Percentiles rank a stretch among this genome's conserved stretches.
These are phyloP conservation scores for Populus hybrid DNA, from an alignment of 441 rosid species.

Conservation along the genomic window DNA sequence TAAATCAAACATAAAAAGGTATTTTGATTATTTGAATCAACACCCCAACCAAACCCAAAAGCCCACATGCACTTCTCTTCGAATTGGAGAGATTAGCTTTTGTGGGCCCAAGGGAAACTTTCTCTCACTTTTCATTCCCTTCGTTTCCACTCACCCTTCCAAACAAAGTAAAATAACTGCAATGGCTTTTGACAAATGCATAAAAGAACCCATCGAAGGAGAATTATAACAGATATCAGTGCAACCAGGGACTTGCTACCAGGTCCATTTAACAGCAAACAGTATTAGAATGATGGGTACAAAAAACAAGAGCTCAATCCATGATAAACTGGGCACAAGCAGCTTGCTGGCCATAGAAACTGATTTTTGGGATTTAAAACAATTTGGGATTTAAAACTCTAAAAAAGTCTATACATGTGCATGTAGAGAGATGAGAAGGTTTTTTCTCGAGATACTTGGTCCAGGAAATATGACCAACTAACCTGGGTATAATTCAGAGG, in stretches of 20 bases:
- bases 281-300: not conserved
- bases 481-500: conserved; percentile 97
- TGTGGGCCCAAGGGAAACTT: too few relatives aligned
- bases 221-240: not conserved
- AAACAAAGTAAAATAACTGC: not conserved
- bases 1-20: too few relatives aligned
- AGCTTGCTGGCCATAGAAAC: too few relatives aligned
- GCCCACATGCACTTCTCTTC: too few relatives aligned
- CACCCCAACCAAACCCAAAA: too few relatives aligned
- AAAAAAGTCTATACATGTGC: not conserved
- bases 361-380: too few relatives aligned
- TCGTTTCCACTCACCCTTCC: not conserved
- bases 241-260: not conserved
- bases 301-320: not conserved
- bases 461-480: not conserved
- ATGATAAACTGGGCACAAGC: too few relatives aligned
- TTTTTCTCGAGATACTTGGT: not conserved
- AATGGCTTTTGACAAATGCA: not conserved
- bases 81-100: too few relatives aligned
- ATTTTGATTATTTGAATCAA: too few relatives aligned
- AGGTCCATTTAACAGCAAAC: not conserved
- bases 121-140: too few relatives aligned
- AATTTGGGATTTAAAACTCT: too few relatives aligned
- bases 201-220: not conserved
- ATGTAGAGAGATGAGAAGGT: not conserved